These are phyloP conservation scores for Arthonia radiata DNA, from an alignment of 495 filamentous ascomycete genomes.

Conservation along the genomic window DNA sequence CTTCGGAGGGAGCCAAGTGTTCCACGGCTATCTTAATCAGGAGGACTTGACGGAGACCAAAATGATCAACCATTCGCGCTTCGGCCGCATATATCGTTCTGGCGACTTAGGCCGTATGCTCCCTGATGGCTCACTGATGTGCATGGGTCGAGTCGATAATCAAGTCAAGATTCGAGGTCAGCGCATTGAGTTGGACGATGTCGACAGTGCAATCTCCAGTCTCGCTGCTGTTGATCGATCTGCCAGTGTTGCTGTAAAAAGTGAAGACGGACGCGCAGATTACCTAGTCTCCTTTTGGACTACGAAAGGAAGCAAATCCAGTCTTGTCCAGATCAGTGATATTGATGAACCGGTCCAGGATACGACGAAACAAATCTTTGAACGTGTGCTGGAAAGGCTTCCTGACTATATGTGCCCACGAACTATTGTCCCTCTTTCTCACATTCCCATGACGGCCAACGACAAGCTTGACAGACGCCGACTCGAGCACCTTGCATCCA, in stretches of 20 bases:
- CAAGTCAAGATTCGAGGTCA: slow-evolving; percentile 68
- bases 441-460: slow-evolving; percentile 34
- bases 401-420: slow-evolving; percentile 46
- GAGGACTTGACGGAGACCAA: slow-evolving; percentile 26
- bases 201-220: slow-evolving; percentile 29
- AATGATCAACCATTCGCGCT: slow-evolving; percentile 37
- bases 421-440: slow-evolving; percentile 36
- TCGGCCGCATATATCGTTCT: slow-evolving; percentile 43
- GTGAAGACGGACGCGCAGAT: slow-evolving; percentile 8
- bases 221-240: slow-evolving; percentile 22
- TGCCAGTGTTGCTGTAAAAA: slow-evolving; percentile 22
- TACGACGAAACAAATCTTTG: slow-evolving; percentile 16
- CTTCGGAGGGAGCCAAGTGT: slow-evolving; percentile 59
- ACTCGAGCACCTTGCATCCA: too few relatives aligned
- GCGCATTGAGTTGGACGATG: slow-evolving; percentile 49
- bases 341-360: slow-evolving; percentile 2
- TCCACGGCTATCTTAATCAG: slow-evolving; percentile 41
- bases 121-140: slow-evolving; percentile 41
- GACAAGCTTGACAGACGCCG: slow-evolving; percentile 33
- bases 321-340: too few relatives aligned
- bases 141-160: slow-evolving; percentile 48
- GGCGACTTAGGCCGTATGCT: slow-evolving; percentile 51
- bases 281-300: slow-evolving; percentile 36
- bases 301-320: slow-evolving; percentile 9
- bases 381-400: slow-evolving; percentile 17